Evolutionary conservation across 1,284 basidiomycete species (phyloP), one percentile per base, ranked within the genome.

Genomic region (Ceratobasidium papillatum): DNA sequence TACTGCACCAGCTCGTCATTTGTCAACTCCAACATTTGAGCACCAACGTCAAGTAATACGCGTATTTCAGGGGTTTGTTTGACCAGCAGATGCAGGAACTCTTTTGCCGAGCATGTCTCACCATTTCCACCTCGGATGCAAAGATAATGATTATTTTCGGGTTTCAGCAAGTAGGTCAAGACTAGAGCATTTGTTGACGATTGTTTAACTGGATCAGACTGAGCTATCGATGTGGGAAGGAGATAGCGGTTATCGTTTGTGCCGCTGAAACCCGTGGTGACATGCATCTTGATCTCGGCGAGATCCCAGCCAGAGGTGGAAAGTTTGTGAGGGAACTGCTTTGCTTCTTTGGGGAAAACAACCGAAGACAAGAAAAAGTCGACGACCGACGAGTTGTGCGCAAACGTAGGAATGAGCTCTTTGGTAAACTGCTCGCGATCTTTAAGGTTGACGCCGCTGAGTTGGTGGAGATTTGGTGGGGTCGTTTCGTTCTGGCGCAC

Each of bases 11-110:
- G 75, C 5, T 85, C 80, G 1, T 79, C 52, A 74, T 87, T 88
- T 22, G 80, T 78, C 47, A 87, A 77, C 56, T 89, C 87, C 7
- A 89, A 79, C 80, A 89, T 86, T 75, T 89, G 88, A 0, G 88
- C 87, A 0, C 88, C 87, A 12, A 88, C 85, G 47, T 88, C 87
- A 17, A 89, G 79, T n/a, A 88, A 77, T 0, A 88, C 86, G 8
- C 80, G 82, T 22, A 87, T 82, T 19, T 81, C 77, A 0, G 83
- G 84, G 0, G 75, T 45, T 74, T 86, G 82, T 0, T 66, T 8
- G 0, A 81, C 79, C 0, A 88, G 19, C 5, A 80, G 74, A 0
- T 81, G 14, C 0, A 89, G 72, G 74, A 87, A 82, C 36, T 81
- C 78, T 0, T n/a, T 38, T 0, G 83, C 81, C 0, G 56, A 58